Percentiles rank a stretch among this genome's conserved stretches.
Evolutionary conservation across 2,329 filamentous ascomycete genomes (phyloP).

Genomic region (Fusarium avenaceum): DNA sequence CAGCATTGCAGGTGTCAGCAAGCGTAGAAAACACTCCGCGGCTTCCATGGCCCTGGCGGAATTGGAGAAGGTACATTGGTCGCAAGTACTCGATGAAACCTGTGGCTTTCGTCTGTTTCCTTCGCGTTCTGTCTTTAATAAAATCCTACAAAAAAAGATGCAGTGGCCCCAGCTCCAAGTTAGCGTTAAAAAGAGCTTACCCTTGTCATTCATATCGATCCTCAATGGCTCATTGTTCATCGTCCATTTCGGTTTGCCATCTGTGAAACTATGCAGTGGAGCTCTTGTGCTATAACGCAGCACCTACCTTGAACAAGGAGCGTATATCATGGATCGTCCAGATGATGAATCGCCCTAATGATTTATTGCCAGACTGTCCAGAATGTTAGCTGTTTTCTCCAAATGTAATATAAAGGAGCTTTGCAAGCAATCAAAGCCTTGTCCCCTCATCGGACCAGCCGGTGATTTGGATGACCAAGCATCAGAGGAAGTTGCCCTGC

Average conservation of each 20-base stretch:
- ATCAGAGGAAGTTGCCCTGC: conserved; percentile 11
- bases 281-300: conserved; percentile 12
- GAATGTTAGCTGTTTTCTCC: background rate
- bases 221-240: conserved; percentile 27
- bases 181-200: conserved; percentile 30
- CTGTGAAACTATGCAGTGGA: conserved; percentile 45
- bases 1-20: conserved; percentile 16
- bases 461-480: conserved; percentile 10
- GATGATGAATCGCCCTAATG: conserved; percentile 5
- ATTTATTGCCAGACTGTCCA: background rate
- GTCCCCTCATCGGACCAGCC: background rate
- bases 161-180: conserved; percentile 39
- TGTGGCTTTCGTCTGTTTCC: conserved; percentile 2
- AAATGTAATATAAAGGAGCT: background rate
- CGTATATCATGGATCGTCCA: background rate
- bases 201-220: conserved; percentile 23
- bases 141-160: conserved; percentile 36
- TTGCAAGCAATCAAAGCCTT: conserved; percentile 2
- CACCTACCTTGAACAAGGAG: background rate
- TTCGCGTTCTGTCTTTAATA: conserved; percentile 12
- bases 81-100: conserved; percentile 26
- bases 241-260: conserved; percentile 33
- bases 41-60: background rate
- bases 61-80: conserved; percentile 31
- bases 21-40: conserved; percentile 8